Base-by-base conservation (phyloP, 2,329 filamentous ascomycete genomes). In the Myriangium duriaei region DNA sequence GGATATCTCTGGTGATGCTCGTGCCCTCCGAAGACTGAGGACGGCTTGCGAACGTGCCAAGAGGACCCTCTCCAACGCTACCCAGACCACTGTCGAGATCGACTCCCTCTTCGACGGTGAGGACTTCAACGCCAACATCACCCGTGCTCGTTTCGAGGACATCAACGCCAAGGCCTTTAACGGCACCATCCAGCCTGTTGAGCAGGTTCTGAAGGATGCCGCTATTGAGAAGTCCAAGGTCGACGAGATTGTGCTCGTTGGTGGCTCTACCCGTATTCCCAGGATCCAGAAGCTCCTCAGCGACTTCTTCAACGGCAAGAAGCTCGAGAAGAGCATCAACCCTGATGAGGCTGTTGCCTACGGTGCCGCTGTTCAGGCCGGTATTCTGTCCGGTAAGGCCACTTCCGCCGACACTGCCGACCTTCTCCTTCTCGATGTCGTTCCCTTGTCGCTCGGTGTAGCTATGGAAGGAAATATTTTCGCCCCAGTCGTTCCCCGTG, bases 391-490 rank as follows among this genome's bases (percentile, higher is more conserved):
- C 43, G 91, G 91, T 63, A 94, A 95, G 79, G 91, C 91, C 53
- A 91, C 84, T 50, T 93, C 86, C 34, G 85, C 85, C 53, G 91
- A 96, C 59, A 95, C 88, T 45, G 74, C 81, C 46, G 91, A 96
- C 63, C 81, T 98, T 49, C 79, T 98, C 47, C 80, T 98, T 47
- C 76, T 98, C 57, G 91, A 98, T 66, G 91, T 98, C 56, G 80
- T 87, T 57, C 91, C 91, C 52, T 81, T 98, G 47, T 94, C 86
- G 46, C 82, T 98, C 19, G 91, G 91, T 81, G 88, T 98, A 51
- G 91, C 88, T 59, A 98, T 96, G 91, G 91, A 96, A 72, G 88
- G 91, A 51, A 95, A 95, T 72, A 94, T 96, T 66, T 96, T 95
- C 61, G 88, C 88, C 40, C 83, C 85, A 36, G 88, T 96, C 48